These are phyloP conservation scores for Colletotrichum viniferum DNA, from an alignment of 2,329 filamentous ascomycete genomes.

Conservation along the genomic window DNA sequence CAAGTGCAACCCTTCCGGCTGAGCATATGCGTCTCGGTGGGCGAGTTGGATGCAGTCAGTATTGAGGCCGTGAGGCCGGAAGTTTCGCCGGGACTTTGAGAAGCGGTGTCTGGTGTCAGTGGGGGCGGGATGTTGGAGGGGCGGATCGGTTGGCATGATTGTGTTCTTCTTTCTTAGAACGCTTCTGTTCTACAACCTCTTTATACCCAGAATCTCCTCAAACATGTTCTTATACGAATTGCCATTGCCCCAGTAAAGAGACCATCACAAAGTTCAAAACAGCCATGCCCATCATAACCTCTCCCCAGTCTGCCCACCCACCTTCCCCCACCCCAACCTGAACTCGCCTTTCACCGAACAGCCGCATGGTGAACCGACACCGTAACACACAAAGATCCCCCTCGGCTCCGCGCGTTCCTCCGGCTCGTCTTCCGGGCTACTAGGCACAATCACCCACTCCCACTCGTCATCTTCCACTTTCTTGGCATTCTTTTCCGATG, in stretches of 20 bases:
- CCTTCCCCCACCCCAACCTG: neutral
- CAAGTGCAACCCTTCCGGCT: neutral
- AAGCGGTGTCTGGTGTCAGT: no score
- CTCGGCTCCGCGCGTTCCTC: neutral
- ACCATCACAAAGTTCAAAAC: neutral
- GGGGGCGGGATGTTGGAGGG: no score
- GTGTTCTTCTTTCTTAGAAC: neutral
- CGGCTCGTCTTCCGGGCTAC: neutral
- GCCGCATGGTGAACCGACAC: neutral
- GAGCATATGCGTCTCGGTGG: neutral
- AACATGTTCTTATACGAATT: neutral
- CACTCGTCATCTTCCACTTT: neutral
- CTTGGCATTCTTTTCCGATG: fast-evolving
- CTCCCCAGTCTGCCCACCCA: neutral
- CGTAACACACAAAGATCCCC: neutral
- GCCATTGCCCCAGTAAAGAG: neutral
- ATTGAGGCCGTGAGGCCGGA: neutral
- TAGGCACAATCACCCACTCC: neutral
- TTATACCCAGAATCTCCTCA: neutral
- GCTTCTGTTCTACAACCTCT: neutral
- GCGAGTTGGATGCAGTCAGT: fast-evolving
- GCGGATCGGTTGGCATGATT: neutral
- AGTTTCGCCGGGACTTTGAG: no score
- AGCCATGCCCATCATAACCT: fast-evolving
- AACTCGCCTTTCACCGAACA: neutral